These are phyloP conservation scores for Leptographium wingfieldii DNA, from an alignment of 2,329 filamentous ascomycete species.

Conservation along the genomic window DNA sequence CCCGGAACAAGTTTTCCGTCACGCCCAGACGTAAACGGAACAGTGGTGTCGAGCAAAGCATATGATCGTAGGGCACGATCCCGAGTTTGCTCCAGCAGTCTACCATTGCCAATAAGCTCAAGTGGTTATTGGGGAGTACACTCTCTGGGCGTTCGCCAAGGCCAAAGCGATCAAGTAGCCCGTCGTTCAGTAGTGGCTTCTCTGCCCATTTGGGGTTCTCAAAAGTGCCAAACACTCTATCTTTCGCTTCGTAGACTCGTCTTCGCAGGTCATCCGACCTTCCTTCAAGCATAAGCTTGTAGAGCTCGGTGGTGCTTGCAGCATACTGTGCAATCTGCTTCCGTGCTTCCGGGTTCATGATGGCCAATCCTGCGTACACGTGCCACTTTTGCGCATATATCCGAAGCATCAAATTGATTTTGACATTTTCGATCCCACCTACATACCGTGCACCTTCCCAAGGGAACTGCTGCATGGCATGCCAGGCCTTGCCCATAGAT, in stretches of 20 bases:
- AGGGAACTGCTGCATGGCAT: slow-evolving; percentile 86
- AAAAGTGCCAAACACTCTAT: slow-evolving; percentile 65
- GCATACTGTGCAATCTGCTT: slow-evolving; percentile 93
- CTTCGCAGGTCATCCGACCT: slow-evolving; percentile 59
- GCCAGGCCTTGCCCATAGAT: slow-evolving; percentile 96
- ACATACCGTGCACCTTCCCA: slow-evolving; percentile 96
- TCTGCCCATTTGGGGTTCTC: slow-evolving; percentile 48
- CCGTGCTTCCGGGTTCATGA: slow-evolving; percentile 86
- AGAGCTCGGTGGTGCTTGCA: slow-evolving; percentile 80
- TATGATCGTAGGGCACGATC: slow-evolving; percentile 96
- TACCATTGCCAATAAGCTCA: slow-evolving; percentile 89
- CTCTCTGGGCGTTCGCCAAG: slow-evolving; percentile 48
- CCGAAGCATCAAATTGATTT: slow-evolving; percentile 94
- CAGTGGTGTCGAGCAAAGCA: slow-evolving; percentile 96
- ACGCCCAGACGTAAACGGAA: slow-evolving; percentile 95
- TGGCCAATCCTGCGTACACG: slow-evolving; percentile 93
- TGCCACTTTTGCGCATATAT: slow-evolving; percentile 99
- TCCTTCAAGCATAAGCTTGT: slow-evolving; percentile 91
- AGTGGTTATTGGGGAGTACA: slow-evolving; percentile 73
- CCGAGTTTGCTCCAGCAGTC: slow-evolving; percentile 94
- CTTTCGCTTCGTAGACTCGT: slow-evolving; percentile 51
- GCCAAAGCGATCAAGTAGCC: slow-evolving; percentile 79
- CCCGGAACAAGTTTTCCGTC: slow-evolving; percentile 91
- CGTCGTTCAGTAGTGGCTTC: slow-evolving; percentile 63
- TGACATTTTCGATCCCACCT: slow-evolving; percentile 96